These are phyloP conservation scores for Solanum ossicruentum DNA, from an alignment of 257 asterid species.

Conservation along the genomic window DNA sequence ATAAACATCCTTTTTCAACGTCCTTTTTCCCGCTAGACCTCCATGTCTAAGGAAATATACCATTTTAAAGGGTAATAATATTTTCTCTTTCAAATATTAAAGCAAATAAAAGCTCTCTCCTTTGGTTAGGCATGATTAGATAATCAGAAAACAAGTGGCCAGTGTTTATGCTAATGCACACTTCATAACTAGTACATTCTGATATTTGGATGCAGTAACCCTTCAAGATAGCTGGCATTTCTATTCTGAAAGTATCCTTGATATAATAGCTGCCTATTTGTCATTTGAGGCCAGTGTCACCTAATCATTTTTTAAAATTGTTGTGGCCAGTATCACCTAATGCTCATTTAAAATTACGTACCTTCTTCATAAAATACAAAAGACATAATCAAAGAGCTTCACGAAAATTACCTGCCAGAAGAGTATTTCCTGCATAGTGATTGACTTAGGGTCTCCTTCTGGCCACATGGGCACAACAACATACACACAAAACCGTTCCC, in stretches of 20 bases:
- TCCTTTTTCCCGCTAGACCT: background rate
- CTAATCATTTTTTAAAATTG: background rate
- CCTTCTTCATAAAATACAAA: background rate
- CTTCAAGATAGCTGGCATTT: background rate
- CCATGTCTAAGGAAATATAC: background rate
- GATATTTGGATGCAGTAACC: background rate
- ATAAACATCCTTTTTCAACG: background rate
- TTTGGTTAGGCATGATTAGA: background rate
- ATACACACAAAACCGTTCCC: conserved; percentile 71
- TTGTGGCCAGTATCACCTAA: background rate
- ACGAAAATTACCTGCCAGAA: conserved; percentile 74
- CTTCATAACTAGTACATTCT: background rate
- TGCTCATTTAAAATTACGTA: background rate
- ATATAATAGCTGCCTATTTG: background rate
- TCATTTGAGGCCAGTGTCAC: background rate
- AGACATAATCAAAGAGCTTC: background rate
- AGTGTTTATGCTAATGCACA: background rate
- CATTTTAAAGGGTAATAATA: background rate
- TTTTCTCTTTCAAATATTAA: background rate
- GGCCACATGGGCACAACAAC: conserved; percentile 92
- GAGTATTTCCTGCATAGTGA: conserved; percentile 78
- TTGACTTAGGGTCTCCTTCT: conserved; percentile 75
- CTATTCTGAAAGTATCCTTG: background rate
- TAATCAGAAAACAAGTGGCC: background rate
- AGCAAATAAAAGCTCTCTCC: background rate